These are phyloP conservation scores for Saccharomycopsis guyanensis DNA, from an alignment of 805 yeast species.

Conservation along the genomic window DNA sequence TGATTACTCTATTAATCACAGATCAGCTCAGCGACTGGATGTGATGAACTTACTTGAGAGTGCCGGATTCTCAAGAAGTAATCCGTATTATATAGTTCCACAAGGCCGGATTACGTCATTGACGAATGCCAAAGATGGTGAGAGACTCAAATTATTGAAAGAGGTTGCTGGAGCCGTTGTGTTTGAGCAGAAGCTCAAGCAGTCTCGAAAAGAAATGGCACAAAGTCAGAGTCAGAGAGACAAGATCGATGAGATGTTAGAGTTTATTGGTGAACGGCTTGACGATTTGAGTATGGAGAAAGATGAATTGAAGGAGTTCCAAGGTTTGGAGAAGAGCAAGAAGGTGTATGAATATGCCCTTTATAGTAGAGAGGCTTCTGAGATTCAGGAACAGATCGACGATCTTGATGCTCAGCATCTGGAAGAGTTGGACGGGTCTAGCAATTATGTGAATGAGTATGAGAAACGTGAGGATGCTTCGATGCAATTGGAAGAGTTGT, in stretches of 20 bases:
- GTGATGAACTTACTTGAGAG: constrained; percentile 76
- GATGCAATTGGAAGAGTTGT: constrained; percentile 35
- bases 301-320: constrained; percentile 63
- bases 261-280: constrained; percentile 62
- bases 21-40: constrained; percentile 71
- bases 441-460: constrained; percentile 45
- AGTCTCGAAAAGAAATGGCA: constrained; percentile 72
- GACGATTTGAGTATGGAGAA: constrained; percentile 76
- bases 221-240: constrained; percentile 61
- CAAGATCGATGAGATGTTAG: constrained; percentile 66
- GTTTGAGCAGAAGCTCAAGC: constrained; percentile 73
- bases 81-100: constrained; percentile 94
- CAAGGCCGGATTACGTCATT: constrained; percentile 87
- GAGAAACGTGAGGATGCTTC: constrained; percentile 53
- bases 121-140: constrained; percentile 83
- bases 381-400: constrained; percentile 53
- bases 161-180: constrained; percentile 95
- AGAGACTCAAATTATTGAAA: constrained; percentile 68
- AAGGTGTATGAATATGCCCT: constrained; percentile 69
- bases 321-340: constrained; percentile 55
- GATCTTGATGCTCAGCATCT: constrained; percentile 51
- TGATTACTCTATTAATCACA: constrained; percentile 79
- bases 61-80: constrained; percentile 85
- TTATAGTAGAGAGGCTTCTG: constrained; percentile 67
- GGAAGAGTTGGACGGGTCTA: constrained; percentile 43